Percentiles rank a stretch among this genome's conserved stretches.
These are phyloP conservation scores for Basipetospora sp. DNA, from an alignment of 2,329 filamentous ascomycete species.

Conservation along the genomic window DNA sequence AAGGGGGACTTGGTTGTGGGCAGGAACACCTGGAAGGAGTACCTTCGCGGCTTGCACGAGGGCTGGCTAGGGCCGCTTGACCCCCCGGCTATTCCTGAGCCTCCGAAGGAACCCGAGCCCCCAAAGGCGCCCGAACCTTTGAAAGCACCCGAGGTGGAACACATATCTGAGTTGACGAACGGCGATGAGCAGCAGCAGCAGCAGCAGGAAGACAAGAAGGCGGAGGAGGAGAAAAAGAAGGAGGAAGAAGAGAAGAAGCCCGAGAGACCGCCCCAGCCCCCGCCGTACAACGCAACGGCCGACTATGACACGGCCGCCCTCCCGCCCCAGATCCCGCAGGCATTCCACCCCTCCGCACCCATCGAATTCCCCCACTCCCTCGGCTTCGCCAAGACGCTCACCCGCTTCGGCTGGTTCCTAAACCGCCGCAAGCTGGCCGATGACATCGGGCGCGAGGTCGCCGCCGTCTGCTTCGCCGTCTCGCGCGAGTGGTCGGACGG, in stretches of 20 bases:
- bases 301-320: constrained; percentile 56
- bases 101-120: constrained; percentile 22
- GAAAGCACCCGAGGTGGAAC: too few relatives aligned
- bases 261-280: constrained; percentile 45
- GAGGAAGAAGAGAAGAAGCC: constrained; percentile 38
- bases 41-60: constrained; percentile 81
- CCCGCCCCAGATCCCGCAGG: constrained; percentile 49
- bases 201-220: constrained; percentile 13
- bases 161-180: not conserved
- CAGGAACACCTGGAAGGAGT: constrained; percentile 93
- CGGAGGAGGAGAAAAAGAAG: constrained; percentile 24
- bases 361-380: constrained; percentile 79
- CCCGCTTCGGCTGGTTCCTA: constrained; percentile 74
- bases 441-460: constrained; percentile 72
- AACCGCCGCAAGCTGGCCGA: constrained; percentile 77
- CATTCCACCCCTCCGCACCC: constrained; percentile 57
- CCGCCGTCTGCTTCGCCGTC: constrained; percentile 60
- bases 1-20: constrained; percentile 81
- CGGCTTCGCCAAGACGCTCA: constrained; percentile 80
- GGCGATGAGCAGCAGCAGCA: constrained; percentile 6
- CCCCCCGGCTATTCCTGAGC: constrained; percentile 21
- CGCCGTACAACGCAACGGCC: constrained; percentile 57
- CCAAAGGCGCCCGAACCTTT: constrained; percentile 11
- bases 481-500: constrained; percentile 34
- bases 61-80: constrained; percentile 84